A percentile compares a stretch with the other conserved stretches of the same genome.
Conservation (phyloP, 306 rosid genomes). For the Senna siamea region DNA sequence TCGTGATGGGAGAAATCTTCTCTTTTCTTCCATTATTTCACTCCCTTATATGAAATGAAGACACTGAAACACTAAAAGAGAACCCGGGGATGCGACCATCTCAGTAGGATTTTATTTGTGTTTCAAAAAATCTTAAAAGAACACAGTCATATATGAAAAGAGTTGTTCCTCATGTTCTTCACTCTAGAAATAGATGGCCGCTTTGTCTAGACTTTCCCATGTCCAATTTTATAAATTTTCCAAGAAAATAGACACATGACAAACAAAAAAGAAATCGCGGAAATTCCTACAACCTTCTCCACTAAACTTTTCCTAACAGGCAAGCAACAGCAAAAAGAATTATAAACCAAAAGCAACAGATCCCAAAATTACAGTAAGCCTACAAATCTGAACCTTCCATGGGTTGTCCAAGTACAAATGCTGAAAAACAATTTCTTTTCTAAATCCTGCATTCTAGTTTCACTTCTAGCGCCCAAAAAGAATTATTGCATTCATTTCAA, state of each 20-base stretch:
- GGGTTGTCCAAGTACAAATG: background rate
- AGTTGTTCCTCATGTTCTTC: background rate
- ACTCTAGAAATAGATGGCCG: background rate
- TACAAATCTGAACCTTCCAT: background rate
- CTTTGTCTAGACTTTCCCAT: background rate
- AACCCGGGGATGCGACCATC: background rate
- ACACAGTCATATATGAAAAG: background rate
- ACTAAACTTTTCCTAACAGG: background rate
- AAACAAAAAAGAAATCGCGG: background rate
- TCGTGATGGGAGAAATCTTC: background rate
- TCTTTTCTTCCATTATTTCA: background rate
- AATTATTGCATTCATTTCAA: background rate
- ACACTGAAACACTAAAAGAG: background rate
- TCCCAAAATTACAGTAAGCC: background rate
- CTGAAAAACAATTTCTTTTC: background rate
- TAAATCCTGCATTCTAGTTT: constrained; percentile 4
- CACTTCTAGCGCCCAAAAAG: constrained; percentile 9
- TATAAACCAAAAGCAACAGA: constrained; percentile 6
- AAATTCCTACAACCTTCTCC: background rate
- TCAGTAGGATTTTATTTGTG: background rate
- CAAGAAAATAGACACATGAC: background rate
- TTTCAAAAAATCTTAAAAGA: background rate
- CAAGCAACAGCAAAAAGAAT: background rate
- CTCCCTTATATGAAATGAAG: background rate
- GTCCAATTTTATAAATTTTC: background rate